phyloP scores from a whole-genome alignment of 228 moss, liverwort and hornwort species.

The Sphagnum magellanicum region DNA sequence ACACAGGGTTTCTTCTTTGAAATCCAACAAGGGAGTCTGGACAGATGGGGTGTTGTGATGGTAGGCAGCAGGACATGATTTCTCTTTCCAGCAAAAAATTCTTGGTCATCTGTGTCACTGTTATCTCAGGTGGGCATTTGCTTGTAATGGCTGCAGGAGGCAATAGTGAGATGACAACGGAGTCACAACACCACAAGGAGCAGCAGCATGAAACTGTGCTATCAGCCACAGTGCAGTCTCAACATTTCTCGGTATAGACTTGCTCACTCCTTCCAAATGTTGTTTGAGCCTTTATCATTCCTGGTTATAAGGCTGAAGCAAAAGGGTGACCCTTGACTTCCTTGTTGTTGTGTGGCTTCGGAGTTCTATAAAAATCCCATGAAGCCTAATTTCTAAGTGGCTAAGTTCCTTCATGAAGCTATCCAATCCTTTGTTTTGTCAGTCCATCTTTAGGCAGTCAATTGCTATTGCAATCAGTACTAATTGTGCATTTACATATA shows the following conservation, averaged over 20 bases:
- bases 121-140: not conserved
- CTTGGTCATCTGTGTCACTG: not conserved
- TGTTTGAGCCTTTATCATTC: no score
- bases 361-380: not conserved
- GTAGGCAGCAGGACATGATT: no score
- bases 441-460: no score
- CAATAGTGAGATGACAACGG: constrained; percentile 58
- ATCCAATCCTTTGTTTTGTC: not conserved
- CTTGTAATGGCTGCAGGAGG: constrained; percentile 50
- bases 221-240: constrained; percentile 70
- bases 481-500: no score
- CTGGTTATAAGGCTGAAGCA: no score
- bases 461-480: no score
- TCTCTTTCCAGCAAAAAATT: no score
- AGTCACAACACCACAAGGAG: constrained; percentile 86
- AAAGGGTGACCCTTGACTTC: no score
- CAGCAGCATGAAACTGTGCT: constrained; percentile 81
- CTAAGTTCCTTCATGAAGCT: not conserved
- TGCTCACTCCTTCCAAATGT: constrained; percentile 7
- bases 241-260: constrained; percentile 77
- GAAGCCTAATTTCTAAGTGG: not conserved
- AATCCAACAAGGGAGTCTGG: no score
- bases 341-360: not conserved
- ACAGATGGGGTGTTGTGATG: no score
- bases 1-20: no score